Evolutionary conservation across 805 yeast species (phyloP).

Genomic region (Hanseniaspora clermontiae): DNA sequence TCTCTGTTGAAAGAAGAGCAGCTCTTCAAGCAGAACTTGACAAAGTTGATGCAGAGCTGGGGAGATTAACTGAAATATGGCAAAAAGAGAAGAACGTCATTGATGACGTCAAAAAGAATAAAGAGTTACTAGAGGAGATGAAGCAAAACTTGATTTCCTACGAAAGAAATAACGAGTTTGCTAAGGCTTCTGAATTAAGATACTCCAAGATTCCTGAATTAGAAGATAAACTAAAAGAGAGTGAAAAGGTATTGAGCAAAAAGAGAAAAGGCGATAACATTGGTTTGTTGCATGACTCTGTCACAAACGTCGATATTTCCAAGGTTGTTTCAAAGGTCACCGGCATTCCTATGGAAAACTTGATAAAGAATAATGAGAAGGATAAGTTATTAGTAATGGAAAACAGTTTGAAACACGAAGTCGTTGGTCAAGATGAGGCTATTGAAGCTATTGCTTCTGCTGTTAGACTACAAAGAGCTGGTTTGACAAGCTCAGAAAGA

Average conservation of each 20-base stretch:
- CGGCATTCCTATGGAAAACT: conserved; percentile 83
- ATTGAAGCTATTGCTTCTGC: conserved; percentile 83
- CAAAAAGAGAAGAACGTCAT: conserved; percentile 66
- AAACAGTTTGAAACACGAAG: conserved; percentile 56
- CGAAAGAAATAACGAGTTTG: conserved; percentile 78
- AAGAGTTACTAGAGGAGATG: conserved; percentile 73
- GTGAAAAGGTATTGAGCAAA: conserved; percentile 13
- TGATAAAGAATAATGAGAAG: conserved; percentile 78
- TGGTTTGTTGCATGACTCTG: conserved; percentile 59
- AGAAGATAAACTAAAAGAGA: conserved; percentile 36
- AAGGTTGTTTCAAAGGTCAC: conserved; percentile 87
- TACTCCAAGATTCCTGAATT: conserved; percentile 76
- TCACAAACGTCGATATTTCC: conserved; percentile 88
- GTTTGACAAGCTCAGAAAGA: conserved; percentile 82
- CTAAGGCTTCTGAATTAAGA: conserved; percentile 75
- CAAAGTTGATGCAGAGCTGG: conserved; percentile 49
- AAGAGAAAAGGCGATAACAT: conserved; percentile 28
- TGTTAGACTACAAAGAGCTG: conserved; percentile 91
- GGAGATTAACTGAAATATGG: conserved; percentile 72
- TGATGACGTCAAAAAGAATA: conserved; percentile 65
- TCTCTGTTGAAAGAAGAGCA: conserved; percentile 67
- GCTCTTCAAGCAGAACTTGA: conserved; percentile 57
- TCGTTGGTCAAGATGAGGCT: conserved; percentile 93
- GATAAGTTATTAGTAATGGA: conserved; percentile 87
- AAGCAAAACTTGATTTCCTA: conserved; percentile 68